Percentiles rank a stretch among this genome's conserved stretches.
Evolutionary conservation across 2,329 filamentous ascomycete species (phyloP).

Genomic region (Arthrobotrys musiformis): DNA sequence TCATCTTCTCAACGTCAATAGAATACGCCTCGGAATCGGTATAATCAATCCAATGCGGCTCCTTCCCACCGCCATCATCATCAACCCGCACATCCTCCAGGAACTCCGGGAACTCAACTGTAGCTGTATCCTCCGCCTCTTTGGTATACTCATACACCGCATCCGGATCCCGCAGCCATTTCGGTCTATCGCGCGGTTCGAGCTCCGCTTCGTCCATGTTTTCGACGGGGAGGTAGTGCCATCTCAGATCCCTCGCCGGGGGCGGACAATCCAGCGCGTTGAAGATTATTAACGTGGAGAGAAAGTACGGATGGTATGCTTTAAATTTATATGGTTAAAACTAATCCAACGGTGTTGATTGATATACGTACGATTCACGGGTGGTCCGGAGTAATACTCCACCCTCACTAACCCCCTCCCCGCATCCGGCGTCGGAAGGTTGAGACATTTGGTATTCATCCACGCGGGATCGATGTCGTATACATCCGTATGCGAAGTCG

Average conservation of each 20-base stretch:
- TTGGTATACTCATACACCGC: not conserved
- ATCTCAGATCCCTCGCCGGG: not conserved
- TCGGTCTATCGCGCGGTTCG: not conserved
- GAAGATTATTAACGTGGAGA: not conserved
- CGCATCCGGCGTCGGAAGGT: constrained; percentile 1
- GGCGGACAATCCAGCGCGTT: not conserved
- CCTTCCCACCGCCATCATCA: not conserved
- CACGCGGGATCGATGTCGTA: constrained; percentile 5
- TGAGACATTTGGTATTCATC: constrained; percentile 15
- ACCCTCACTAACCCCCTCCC: not conserved
- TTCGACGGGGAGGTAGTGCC: not conserved
- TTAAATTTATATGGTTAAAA: not conserved
- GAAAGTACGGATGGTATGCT: constrained; percentile 24
- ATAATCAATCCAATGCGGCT: constrained; percentile 20
- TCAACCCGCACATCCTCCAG: not conserved
- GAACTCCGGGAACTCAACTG: not conserved
- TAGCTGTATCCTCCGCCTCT: not conserved
- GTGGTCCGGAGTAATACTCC: constrained; percentile 14
- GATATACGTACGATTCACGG: constrained; percentile 21
- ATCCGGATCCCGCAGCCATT: not conserved
- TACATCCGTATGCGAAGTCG: not conserved
- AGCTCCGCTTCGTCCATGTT: not conserved
- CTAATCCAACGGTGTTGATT: not conserved
- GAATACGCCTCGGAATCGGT: constrained; percentile 5
- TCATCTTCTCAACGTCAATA: not conserved